Evolutionary conservation across 768 basidiomycete species (phyloP).

Genomic region (Tulasnella sp.): DNA sequence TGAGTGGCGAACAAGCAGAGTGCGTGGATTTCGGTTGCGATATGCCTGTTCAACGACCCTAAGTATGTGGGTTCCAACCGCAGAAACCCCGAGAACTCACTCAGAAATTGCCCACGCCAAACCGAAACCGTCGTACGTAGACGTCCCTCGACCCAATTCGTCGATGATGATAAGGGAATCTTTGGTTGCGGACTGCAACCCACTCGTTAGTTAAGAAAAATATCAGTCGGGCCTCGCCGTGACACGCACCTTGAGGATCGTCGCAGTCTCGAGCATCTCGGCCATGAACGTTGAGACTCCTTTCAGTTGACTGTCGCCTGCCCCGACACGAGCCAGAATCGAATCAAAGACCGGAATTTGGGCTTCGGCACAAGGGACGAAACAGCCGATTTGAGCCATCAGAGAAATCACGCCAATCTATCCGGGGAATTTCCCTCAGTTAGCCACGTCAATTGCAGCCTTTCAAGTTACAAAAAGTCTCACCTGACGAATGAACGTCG

Average conservation of each 20-base stretch:
- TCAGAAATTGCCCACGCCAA: conserved; percentile 99
- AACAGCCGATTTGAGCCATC: conserved; percentile 93
- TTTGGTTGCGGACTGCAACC: conserved; percentile 69
- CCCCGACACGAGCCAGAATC: conserved; percentile 89
- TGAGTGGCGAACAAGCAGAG: conserved; percentile 97
- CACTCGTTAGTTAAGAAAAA: neutral
- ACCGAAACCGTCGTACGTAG: conserved; percentile 95
- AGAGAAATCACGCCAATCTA: conserved; percentile 90
- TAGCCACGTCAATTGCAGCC: neutral
- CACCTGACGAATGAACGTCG: conserved; percentile 90
- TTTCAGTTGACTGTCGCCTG: conserved; percentile 94
- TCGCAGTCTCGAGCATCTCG: conserved; percentile 98
- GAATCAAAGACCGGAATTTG: conserved; percentile 90
- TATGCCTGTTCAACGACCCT: conserved; percentile 56
- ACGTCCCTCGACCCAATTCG: conserved; percentile 91
- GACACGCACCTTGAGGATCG: conserved; percentile 68
- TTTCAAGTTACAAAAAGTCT: neutral
- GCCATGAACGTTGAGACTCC: conserved; percentile 99
- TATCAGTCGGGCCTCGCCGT: neutral
- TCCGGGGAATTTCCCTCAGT: conserved; percentile 13
- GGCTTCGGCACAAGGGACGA: conserved; percentile 86
- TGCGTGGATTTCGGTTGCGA: conserved; percentile 83
- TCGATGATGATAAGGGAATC: conserved; percentile 96
- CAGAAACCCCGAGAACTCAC: conserved; percentile 40
- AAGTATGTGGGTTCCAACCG: too few relatives aligned